Evolutionary conservation across 306 rosid genomes (phyloP), one percentile per base, ranked within the genome.

Genomic region (Geum urbanum): DNA sequence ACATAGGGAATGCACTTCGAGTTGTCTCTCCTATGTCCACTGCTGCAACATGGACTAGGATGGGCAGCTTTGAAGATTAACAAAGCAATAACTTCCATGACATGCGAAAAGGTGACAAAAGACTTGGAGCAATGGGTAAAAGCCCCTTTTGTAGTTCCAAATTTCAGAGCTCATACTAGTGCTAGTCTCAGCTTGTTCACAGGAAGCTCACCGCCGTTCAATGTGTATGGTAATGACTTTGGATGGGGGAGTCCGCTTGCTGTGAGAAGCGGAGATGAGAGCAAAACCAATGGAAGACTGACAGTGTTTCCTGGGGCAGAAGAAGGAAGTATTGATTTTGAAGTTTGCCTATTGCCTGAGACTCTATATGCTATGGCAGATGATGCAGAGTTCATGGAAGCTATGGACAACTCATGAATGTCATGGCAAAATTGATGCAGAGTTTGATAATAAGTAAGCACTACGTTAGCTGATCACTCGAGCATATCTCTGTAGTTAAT

Each of bases 261-360:
- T 15, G 43, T 37, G 69, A 12, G 45, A 50, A 62, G 62, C 7
- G 32, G 70, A 56, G 7, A 2, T 72, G 40, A 0, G 2, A n/a
- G 20, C 6, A 50, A 48, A 5, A 32, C 7, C 15, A 9, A 18
- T 37, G 51, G 63, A 40, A 50, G 2, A 8, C 3, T 62, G 19
- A 67, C 50, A 7, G 32, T 79, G 46, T 81, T n/a, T 51, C 66
- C 50, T 8, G 88, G 88, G 16, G 69, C 65, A 1, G 88, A 81
- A 24, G 83, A 77, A 63, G 86, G 88, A 1, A 80, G 88, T 15
- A 66, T 79, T 46, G 88, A 81, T 57, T 8, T 83, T 72, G 84
- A 83, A 75, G 59, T 47, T 8, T 83, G 78, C 35, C 82, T 86
- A 47, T 37, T 74, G n/a, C 51, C 13, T 12, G 78, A 73, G 52